Percentiles rank a stretch among this genome's conserved stretches.
Evolutionary conservation across 1,139 yeast species (phyloP).

Genomic region (Nakaseomyces kungkrabaensis): DNA sequence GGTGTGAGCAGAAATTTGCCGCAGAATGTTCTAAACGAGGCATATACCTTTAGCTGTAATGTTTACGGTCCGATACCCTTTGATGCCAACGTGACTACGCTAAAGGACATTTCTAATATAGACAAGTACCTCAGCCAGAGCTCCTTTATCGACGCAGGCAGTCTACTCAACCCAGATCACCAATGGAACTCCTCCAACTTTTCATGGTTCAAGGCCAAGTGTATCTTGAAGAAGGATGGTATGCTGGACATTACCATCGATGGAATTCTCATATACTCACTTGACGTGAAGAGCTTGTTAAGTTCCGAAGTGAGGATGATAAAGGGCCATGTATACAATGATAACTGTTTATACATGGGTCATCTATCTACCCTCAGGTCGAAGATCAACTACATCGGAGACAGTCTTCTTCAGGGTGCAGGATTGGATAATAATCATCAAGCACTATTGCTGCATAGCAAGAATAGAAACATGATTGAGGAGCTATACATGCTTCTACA

Average conservation of each 20-base stretch:
- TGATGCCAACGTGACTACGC: slow-evolving; percentile 2
- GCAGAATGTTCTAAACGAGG: not conserved
- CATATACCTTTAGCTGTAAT: not conserved
- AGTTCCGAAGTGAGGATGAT: slow-evolving; percentile 60
- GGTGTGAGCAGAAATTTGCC: not conserved
- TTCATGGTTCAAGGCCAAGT: slow-evolving; percentile 72
- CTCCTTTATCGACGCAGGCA: slow-evolving; percentile 10
- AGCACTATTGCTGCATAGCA: slow-evolving; percentile 1
- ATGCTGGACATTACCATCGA: slow-evolving; percentile 52
- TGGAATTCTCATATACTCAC: slow-evolving; percentile 53
- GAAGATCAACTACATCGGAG: not conserved
- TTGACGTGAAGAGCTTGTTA: slow-evolving; percentile 47
- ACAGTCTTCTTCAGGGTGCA: not conserved
- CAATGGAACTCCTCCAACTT: slow-evolving; percentile 13
- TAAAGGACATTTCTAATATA: not conserved
- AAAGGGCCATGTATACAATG: slow-evolving; percentile 56
- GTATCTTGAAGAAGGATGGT: slow-evolving; percentile 61
- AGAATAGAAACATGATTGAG: not conserved
- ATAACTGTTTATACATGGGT: slow-evolving; percentile 52
- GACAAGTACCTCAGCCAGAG: slow-evolving; percentile 1
- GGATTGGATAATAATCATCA: slow-evolving; percentile 1
- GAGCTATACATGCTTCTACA: slow-evolving; percentile 30
- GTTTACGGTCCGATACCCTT: slow-evolving; percentile 1
- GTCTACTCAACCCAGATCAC: slow-evolving; percentile 1
- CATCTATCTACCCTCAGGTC: slow-evolving; percentile 42